These are phyloP conservation scores for Nakaseomyces sp. DNA, from an alignment of 1,139 yeast genomes.

Conservation along the genomic window DNA sequence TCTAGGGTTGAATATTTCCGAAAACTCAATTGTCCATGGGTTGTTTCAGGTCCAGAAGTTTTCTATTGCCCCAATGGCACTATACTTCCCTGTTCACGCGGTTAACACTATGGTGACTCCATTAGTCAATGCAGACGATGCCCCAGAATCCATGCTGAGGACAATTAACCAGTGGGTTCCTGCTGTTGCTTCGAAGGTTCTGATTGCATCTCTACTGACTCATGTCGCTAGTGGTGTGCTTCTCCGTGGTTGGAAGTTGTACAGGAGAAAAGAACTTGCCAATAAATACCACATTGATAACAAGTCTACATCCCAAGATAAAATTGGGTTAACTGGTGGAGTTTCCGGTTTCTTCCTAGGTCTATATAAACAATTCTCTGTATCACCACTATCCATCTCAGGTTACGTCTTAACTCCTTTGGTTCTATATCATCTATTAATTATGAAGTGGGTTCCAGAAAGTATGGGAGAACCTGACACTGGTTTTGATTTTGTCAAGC, in stretches of 20 bases:
- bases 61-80: conserved; percentile 19
- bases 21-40: neutral
- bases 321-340: conserved; percentile 23
- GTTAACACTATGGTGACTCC: conserved; percentile 21
- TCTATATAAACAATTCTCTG: conserved; percentile 13
- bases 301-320: conserved; percentile 13
- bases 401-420: conserved; percentile 20
- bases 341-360: conserved; percentile 23
- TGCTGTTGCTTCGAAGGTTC: conserved; percentile 13
- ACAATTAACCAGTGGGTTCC: conserved; percentile 22
- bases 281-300: conserved; percentile 1
- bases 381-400: conserved; percentile 19
- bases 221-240: conserved; percentile 18
- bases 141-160: conserved; percentile 22
- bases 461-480: conserved; percentile 6
- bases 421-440: conserved; percentile 18
- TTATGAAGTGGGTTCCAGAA: conserved; percentile 20
- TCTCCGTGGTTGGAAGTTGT: conserved; percentile 14
- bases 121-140: conserved; percentile 15
- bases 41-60: conserved; percentile 13
- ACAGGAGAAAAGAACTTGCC: conserved; percentile 5
- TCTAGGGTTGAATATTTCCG: neutral
- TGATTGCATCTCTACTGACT: conserved; percentile 12
- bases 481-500: conserved; percentile 19
- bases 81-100: conserved; percentile 23